phyloP scores from a whole-genome alignment of 2,329 filamentous ascomycete genomes.

The Colletotrichum endophyticum region DNA sequence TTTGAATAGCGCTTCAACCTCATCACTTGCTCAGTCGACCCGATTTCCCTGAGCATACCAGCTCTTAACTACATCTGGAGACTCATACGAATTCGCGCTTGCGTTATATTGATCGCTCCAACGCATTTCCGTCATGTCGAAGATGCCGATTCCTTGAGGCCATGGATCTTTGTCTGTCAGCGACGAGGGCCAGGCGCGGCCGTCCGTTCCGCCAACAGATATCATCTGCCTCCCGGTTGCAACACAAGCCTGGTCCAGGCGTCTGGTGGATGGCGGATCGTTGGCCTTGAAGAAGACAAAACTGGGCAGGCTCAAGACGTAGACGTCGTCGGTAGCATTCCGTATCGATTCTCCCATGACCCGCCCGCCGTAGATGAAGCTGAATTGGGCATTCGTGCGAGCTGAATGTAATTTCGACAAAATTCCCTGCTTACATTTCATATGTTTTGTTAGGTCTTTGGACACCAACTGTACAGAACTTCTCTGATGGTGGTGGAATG shows the following conservation, averaged over 20 bases:
- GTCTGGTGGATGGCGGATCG: constrained; percentile 23
- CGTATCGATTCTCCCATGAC: constrained; percentile 11
- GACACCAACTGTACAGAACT: constrained; percentile 39
- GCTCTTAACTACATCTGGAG: background rate
- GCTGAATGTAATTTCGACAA: background rate
- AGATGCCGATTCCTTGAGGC: constrained; percentile 40
- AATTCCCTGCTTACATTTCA: constrained; percentile 34
- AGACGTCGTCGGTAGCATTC: constrained; percentile 32
- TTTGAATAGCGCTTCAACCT: background rate
- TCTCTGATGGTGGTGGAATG: constrained; percentile 29
- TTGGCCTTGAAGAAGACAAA: constrained; percentile 39
- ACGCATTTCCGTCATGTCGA: constrained; percentile 40
- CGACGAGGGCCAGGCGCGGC: background rate
- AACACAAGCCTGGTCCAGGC: constrained; percentile 37
- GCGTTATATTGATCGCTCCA: constrained; percentile 27
- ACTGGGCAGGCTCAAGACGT: constrained; percentile 41
- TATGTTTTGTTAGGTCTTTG: constrained; percentile 35
- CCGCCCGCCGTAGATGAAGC: constrained; percentile 42
- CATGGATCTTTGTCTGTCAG: constrained; percentile 33
- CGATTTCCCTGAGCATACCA: background rate
- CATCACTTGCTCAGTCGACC: background rate
- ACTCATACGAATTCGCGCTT: background rate
- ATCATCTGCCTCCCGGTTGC: constrained; percentile 44
- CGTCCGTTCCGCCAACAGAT: constrained; percentile 35
- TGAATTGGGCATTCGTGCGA: constrained; percentile 3